Evolutionary conservation across 257 asterid genomes (phyloP).

Genomic region (Solanum sejunctum): DNA sequence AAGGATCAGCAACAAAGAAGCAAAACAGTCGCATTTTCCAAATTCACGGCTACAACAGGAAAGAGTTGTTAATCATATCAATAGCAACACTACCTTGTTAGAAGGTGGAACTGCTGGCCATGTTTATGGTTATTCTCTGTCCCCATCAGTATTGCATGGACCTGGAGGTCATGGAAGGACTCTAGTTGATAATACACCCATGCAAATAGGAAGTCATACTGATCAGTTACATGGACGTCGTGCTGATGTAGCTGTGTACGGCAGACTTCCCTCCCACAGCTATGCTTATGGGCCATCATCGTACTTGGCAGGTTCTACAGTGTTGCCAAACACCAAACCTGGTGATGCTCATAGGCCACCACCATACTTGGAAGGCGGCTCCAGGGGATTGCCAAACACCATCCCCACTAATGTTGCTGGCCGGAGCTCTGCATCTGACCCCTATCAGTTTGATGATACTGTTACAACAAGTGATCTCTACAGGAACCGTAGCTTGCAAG

Average conservation of each 20-base stretch:
- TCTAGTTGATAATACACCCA: neutral
- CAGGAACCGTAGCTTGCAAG: slow-evolving; percentile 5
- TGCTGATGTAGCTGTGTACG: neutral
- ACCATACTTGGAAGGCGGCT: neutral
- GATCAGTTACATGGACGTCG: slow-evolving; percentile 20
- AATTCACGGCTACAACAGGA: slow-evolving; percentile 27
- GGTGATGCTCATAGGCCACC: neutral
- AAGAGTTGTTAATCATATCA: neutral
- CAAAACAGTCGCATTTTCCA: slow-evolving; percentile 31
- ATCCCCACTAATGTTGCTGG: slow-evolving; percentile 24
- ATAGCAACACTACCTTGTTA: neutral
- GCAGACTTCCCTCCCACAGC: neutral
- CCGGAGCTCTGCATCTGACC: slow-evolving; percentile 34
- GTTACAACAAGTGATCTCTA: slow-evolving; percentile 28
- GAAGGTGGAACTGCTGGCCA: slow-evolving; percentile 13
- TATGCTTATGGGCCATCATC: neutral
- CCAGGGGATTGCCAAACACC: slow-evolving; percentile 5
- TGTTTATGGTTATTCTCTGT: neutral
- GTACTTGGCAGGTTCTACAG: neutral
- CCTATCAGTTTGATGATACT: slow-evolving; percentile 62
- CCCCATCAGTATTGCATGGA: neutral
- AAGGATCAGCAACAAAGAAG: slow-evolving; percentile 30
- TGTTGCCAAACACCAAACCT: neutral
- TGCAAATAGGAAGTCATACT: neutral
- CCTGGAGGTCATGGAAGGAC: neutral